Percentiles rank a stretch among this genome's conserved stretches.
Conservation (phyloP, 2,329 filamentous ascomycete genomes). For the Leptographium galeiforme region DNA sequence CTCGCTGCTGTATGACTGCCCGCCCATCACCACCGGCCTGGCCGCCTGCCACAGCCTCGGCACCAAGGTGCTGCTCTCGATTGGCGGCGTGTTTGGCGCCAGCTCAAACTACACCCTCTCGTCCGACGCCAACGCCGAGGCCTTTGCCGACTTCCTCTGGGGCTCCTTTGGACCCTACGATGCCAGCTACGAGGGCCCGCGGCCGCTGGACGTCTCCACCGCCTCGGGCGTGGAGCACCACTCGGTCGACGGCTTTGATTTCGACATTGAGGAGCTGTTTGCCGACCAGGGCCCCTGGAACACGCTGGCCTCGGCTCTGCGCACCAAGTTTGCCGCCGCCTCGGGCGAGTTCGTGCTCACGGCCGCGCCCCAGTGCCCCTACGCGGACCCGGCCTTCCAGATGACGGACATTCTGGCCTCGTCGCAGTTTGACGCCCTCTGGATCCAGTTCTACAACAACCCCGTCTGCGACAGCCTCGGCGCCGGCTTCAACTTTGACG, state of each 20-base stretch:
- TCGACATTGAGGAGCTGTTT: constrained; percentile 30
- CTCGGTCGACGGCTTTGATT: constrained; percentile 38
- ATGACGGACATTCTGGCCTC: constrained; percentile 28
- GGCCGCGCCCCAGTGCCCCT: constrained; percentile 31
- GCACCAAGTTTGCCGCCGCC: constrained; percentile 8
- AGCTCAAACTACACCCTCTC: constrained; percentile 22
- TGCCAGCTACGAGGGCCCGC: constrained; percentile 15
- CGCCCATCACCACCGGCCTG: constrained; percentile 20
- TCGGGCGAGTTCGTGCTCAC: constrained; percentile 27
- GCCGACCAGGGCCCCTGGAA: constrained; percentile 9
- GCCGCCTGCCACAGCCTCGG: constrained; percentile 38
- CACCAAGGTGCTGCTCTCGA: constrained; percentile 51
- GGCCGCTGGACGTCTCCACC: constrained; percentile 27
- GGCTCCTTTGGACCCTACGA: constrained; percentile 23
- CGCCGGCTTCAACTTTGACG: constrained; percentile 23
- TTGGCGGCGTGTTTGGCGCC: constrained; percentile 35
- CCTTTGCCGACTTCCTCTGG: constrained; percentile 26
- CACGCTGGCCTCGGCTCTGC: constrained; percentile 7
- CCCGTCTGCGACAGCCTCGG: constrained; percentile 21
- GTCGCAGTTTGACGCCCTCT: constrained; percentile 27
- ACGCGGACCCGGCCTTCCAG: constrained; percentile 22
- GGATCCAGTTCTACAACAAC: constrained; percentile 37
- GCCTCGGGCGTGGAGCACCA: constrained; percentile 14
- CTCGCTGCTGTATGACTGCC: constrained; percentile 20
- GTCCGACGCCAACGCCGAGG: constrained; percentile 14